Base-by-base conservation (phyloP, 2,329 filamentous ascomycete genomes). In the Talaromyces sp. region DNA sequence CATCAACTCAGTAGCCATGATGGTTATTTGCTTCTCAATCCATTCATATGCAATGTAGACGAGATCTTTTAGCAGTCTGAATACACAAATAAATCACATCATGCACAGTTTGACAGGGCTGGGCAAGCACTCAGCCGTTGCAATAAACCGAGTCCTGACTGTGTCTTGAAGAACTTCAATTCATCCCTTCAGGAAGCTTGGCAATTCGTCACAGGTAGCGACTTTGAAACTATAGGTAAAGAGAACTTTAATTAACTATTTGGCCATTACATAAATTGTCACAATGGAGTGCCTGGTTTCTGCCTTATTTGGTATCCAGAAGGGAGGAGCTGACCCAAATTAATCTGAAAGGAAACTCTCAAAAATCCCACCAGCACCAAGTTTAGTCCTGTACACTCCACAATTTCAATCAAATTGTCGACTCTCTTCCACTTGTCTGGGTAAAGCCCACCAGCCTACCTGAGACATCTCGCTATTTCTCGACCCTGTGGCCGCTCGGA, bases 381-480 rank as follows among this genome's bases (percentile, higher is more conserved):
- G 7, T 21, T 33, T 11, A 54, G 16, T 31, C 50, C 11, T 54
- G 35, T n/a, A 28, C 48, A 14, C 48, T 54, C 48, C 48, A 54
- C 48, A 54, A 28, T 28, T 28, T 28, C 28, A 28, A 28, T 12
- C 12, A 35, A 33, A 11, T n/a, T 21, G 31, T 54, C 31, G 21
- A 35, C 7, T 23, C 37, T 54, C 16, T 4, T 54, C 31, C 35
- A 28, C 25, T 18, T 31, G 14, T 31, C 54, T n/a, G 16, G 31
- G 18, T 21, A 28, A 25, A 57, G 31, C 18, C 54, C 54, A 35
- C 37, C 54, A 35, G 42, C 31, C 57, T 33, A 61, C 66, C 67
- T 70, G 68, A 70, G 68, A 70, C 68, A 70, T 63, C 59, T 62
- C 63, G 64, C 68, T 64, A 58, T 62, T 66, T 56, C 64, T 66